Conservation (phyloP, 257 asterid genomes). For the Solanum virginianum region DNA sequence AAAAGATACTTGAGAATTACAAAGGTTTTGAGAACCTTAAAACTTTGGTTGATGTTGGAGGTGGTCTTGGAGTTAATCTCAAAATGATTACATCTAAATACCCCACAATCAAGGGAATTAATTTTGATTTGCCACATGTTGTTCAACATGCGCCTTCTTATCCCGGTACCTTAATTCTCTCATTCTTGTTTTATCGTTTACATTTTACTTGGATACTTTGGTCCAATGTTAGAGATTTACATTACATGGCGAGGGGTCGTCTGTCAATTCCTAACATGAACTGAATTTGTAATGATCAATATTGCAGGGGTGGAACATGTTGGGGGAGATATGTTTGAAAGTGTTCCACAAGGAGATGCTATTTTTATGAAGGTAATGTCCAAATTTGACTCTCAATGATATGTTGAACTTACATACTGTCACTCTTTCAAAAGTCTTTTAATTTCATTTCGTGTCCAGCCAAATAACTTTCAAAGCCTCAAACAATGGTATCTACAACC, state of each 20-base stretch:
- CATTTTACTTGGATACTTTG: background rate
- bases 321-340: slow-evolving; percentile 40
- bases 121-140: slow-evolving; percentile 30
- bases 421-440: background rate
- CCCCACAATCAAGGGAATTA: slow-evolving; percentile 21
- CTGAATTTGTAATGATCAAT: background rate
- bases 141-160: slow-evolving; percentile 24
- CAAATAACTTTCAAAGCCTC: background rate
- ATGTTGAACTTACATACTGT: background rate
- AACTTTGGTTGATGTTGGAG: slow-evolving; percentile 29
- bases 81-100: slow-evolving; percentile 17
- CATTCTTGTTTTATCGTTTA: background rate
- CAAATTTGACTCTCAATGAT: background rate
- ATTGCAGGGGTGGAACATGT: slow-evolving; percentile 34
- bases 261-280: background rate
- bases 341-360: slow-evolving; percentile 38
- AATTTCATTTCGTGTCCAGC: background rate
- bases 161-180: slow-evolving; percentile 2
- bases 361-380: slow-evolving; percentile 5
- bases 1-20: slow-evolving; percentile 14
- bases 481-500: background rate
- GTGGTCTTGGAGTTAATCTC: slow-evolving; percentile 30
- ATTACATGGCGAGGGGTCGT: background rate
- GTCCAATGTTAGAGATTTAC: background rate
- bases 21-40: slow-evolving; percentile 20